A percentile compares a stretch with the other conserved stretches of the same genome.
These are phyloP conservation scores for Massospora cicadina DNA, from an alignment of 371 early-diverging fungal species.

Conservation along the genomic window DNA sequence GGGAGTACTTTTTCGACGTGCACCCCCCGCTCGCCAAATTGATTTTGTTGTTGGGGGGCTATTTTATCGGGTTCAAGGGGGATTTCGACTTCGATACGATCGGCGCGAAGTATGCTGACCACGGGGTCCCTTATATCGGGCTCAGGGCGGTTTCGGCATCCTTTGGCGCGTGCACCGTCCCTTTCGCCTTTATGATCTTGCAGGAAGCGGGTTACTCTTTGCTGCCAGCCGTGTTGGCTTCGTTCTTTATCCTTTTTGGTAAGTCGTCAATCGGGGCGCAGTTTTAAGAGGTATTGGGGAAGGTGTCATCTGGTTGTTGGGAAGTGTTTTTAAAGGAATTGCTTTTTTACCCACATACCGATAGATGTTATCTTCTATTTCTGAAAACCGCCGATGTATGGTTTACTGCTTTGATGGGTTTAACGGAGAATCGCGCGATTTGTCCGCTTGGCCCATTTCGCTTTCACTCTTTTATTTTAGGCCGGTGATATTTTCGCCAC, in stretches of 20 bases:
- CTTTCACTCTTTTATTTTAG: too few relatives aligned
- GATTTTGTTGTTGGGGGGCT: constrained; percentile 73
- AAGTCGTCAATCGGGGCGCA: constrained; percentile 8
- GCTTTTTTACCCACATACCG: neutral
- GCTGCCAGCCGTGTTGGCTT: constrained; percentile 53
- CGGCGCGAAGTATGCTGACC: constrained; percentile 68
- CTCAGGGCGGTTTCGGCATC: constrained; percentile 64
- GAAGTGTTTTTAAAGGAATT: too few relatives aligned
- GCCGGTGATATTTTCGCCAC: too few relatives aligned
- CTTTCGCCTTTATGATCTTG: constrained; percentile 68
- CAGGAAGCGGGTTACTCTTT: constrained; percentile 70
- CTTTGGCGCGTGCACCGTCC: constrained; percentile 58
- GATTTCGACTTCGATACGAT: constrained; percentile 85
- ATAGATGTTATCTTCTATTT: too few relatives aligned
- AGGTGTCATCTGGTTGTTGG: too few relatives aligned
- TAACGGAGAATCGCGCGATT: too few relatives aligned
- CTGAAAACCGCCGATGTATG: too few relatives aligned
- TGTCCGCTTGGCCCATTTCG: too few relatives aligned
- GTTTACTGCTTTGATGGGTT: too few relatives aligned
- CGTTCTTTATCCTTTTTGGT: constrained; percentile 69
- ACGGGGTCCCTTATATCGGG: constrained; percentile 78
- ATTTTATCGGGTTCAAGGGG: constrained; percentile 81
- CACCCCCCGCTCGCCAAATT: constrained; percentile 99
- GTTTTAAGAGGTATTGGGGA: neutral
- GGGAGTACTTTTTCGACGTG: constrained; percentile 95